phyloP scores from a whole-genome alignment of 2,329 filamentous ascomycete species.

The Exophiala aquamarina region DNA sequence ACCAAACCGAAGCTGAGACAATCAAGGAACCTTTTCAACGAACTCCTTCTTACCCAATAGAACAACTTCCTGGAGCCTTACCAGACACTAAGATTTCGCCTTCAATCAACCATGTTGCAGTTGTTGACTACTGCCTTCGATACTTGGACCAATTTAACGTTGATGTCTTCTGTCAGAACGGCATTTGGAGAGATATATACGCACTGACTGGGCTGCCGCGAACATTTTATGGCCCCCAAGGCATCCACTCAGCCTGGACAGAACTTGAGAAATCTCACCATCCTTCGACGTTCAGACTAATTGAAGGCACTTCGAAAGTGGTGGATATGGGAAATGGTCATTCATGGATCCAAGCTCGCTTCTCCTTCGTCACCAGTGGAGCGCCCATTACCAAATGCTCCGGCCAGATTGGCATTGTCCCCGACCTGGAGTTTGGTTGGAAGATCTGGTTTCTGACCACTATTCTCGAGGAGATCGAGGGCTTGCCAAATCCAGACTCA shows the following conservation, averaged over 20 bases:
- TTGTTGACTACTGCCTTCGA: too few relatives aligned
- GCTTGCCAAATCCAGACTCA: slow-evolving; percentile 12
- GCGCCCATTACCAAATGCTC: slow-evolving; percentile 15
- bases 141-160: too few relatives aligned
- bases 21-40: background rate
- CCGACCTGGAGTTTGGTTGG: slow-evolving; percentile 19
- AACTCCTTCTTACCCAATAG: slow-evolving; percentile 1
- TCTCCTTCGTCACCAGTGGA: slow-evolving; percentile 24
- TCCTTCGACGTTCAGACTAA: slow-evolving; percentile 12
- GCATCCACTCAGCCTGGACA: slow-evolving; percentile 22
- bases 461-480: slow-evolving; percentile 25
- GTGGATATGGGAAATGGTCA: background rate
- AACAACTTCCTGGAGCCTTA: background rate
- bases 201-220: slow-evolving; percentile 25
- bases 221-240: slow-evolving; percentile 21
- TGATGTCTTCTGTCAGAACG: too few relatives aligned
- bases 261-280: slow-evolving; percentile 10
- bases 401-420: slow-evolving; percentile 17
- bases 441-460: slow-evolving; percentile 30
- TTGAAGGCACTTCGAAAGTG: slow-evolving; percentile 14
- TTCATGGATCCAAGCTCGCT: slow-evolving; percentile 23
- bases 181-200: slow-evolving; percentile 27
- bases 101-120: too few relatives aligned
- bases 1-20: too few relatives aligned
- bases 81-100: background rate